Evolutionary conservation across 2,329 filamentous ascomycete species (phyloP).

Genomic region (Penicillium sp.): DNA sequence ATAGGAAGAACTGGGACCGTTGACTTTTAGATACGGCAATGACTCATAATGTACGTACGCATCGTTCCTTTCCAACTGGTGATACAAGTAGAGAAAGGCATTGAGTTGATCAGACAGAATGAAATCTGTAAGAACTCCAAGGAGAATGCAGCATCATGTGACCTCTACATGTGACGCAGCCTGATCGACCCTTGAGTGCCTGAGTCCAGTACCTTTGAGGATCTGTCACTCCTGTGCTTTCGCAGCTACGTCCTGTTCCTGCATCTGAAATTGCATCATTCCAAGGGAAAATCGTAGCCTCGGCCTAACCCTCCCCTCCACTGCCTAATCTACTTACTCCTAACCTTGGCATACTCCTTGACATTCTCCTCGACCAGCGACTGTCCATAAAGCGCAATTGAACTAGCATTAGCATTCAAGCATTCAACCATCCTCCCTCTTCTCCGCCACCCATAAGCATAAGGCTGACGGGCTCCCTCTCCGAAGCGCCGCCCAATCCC

Average conservation of each 20-base stretch:
- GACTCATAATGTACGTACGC: no score
- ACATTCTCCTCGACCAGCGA: conserved; percentile 15
- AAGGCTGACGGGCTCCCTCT: conserved; percentile 16
- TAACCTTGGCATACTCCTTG: not conserved
- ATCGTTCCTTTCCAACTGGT: no score
- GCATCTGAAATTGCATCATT: not conserved
- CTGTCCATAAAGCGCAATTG: not conserved
- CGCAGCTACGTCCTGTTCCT: not conserved
- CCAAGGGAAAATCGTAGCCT: not conserved
- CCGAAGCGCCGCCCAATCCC: conserved; percentile 18
- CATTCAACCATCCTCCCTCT: not conserved
- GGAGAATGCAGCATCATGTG: not conserved
- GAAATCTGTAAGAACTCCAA: no score
- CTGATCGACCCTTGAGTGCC: conserved; percentile 4
- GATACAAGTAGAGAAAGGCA: no score
- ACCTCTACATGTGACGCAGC: conserved; percentile 12
- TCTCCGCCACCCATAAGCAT: conserved; percentile 10
- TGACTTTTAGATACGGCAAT: no score
- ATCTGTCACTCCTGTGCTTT: not conserved
- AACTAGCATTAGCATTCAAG: not conserved
- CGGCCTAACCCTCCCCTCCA: not conserved
- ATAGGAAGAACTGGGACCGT: no score
- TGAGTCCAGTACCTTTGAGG: conserved; percentile 6
- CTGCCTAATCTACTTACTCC: not conserved
- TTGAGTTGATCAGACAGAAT: no score